Evolutionary conservation across 2,329 filamentous ascomycete genomes (phyloP), one percentile per base, ranked within the genome.

Genomic region (Aspergillus neotritici): DNA sequence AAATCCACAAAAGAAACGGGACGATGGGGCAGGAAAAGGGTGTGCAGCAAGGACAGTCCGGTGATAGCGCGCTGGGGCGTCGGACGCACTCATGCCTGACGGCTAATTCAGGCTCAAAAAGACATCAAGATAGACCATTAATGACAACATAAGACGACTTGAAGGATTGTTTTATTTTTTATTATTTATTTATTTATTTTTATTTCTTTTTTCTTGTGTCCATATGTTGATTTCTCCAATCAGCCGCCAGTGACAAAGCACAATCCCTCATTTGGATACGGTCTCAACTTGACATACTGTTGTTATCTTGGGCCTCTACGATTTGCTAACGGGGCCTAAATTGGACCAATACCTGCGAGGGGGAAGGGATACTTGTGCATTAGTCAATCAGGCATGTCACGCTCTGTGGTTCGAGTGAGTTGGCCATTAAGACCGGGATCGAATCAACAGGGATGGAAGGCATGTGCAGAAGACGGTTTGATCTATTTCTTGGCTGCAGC

Each of bases 51-150:
- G 16, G 37, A 14, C 32, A 14, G 25, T 14, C 34, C 37, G 30
- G 29, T 28, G 33, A 30, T 15, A 17, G 31, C 41, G 25, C 32
- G 41, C 31, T 31, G 21, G 25, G 34, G 31, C 34, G 29, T 31
- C 29, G 28, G 15, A 47, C 41, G 50, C 50, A 52, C 39, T 49
- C 37, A 28, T 52, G 43, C 48, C 50, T 51, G 46, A 51, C 45
- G 35, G 25, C 30, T 36, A 45, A 38, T 31, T 41, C 31, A 29
- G 31, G 33, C 31, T 40, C 16, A 15, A 35, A 33, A 37, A 32
- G 28, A 40, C 34, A 36, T 41, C 25, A 14, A 14, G 38, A 34
- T 38, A 37, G 31, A 34, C 42, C 33, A 38, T 39, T 15, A 34
- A 29, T 41, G 34, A 34, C 31, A 45, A 15, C 41, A 38, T 41